A percentile compares a stretch with the other conserved stretches of the same genome.
Conservation (phyloP, 176 grass and related monocot species). For the Oryza punctata region DNA sequence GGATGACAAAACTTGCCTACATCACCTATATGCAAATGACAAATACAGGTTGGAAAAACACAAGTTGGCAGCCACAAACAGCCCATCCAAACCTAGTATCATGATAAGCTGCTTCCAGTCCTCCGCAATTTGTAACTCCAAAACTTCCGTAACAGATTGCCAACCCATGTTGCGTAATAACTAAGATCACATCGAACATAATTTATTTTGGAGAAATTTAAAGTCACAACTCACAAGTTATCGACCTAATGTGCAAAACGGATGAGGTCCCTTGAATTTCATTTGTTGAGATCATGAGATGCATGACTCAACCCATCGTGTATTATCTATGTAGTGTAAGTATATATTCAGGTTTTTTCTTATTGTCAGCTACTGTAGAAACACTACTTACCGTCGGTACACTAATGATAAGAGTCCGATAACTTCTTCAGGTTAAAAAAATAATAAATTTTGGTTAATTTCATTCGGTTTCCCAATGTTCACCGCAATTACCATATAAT, state of each 20-base stretch:
- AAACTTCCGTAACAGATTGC: not conserved
- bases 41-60: not conserved
- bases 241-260: not conserved
- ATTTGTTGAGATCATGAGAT: not conserved
- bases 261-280: not conserved
- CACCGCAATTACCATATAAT: too few relatives aligned
- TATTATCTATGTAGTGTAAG: too few relatives aligned
- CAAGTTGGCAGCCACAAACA: not conserved
- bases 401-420: too few relatives aligned
- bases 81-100: not conserved
- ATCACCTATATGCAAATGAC: not conserved
- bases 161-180: not conserved
- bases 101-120: not conserved
- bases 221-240: not conserved
- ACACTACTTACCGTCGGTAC: too few relatives aligned
- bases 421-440: too few relatives aligned
- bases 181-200: not conserved
- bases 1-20: not conserved
- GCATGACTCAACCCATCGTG: too few relatives aligned
- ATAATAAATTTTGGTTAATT: too few relatives aligned
- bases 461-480: too few relatives aligned
- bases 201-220: not conserved
- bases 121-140: not conserved
- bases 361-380: too few relatives aligned
- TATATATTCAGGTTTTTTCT: too few relatives aligned